These are phyloP conservation scores for Salix suchowensis DNA, from an alignment of 345 rosid genomes.

Conservation along the genomic window DNA sequence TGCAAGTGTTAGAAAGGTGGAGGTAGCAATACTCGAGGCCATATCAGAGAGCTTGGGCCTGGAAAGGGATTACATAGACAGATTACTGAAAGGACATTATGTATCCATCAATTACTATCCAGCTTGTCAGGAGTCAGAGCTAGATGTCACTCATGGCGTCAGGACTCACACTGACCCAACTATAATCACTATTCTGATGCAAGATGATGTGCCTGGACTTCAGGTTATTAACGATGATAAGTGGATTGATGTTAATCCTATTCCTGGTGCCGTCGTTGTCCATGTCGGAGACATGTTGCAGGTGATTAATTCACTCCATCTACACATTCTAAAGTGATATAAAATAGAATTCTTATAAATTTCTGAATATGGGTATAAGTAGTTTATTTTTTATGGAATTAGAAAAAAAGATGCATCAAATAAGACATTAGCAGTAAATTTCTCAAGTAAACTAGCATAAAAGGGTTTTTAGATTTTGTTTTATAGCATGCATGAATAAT, in stretches of 20 bases:
- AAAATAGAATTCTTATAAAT: too few species aligned
- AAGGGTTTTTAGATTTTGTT: too few species aligned
- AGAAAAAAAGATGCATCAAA: too few species aligned
- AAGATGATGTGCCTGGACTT: background rate
- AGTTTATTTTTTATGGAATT: too few species aligned
- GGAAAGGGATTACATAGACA: background rate
- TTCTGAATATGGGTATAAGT: too few species aligned
- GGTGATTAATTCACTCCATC: background rate
- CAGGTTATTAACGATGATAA: background rate
- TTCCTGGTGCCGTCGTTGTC: background rate
- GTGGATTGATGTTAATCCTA: background rate
- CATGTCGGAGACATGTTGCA: background rate
- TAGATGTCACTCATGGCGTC: background rate
- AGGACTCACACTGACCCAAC: background rate
- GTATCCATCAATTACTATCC: background rate
- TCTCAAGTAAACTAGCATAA: too few species aligned
- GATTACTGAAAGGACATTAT: background rate
- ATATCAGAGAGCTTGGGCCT: background rate
- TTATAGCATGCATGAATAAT: too few species aligned
- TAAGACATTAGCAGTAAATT: too few species aligned
- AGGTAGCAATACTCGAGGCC: background rate
- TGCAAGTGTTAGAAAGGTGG: background rate
- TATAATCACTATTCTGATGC: background rate
- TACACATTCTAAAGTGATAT: too few species aligned
- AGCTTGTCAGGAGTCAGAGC: background rate